Base-by-base conservation (phyloP, 169 alveolate species). In the Eimeria necatrix region DNA sequence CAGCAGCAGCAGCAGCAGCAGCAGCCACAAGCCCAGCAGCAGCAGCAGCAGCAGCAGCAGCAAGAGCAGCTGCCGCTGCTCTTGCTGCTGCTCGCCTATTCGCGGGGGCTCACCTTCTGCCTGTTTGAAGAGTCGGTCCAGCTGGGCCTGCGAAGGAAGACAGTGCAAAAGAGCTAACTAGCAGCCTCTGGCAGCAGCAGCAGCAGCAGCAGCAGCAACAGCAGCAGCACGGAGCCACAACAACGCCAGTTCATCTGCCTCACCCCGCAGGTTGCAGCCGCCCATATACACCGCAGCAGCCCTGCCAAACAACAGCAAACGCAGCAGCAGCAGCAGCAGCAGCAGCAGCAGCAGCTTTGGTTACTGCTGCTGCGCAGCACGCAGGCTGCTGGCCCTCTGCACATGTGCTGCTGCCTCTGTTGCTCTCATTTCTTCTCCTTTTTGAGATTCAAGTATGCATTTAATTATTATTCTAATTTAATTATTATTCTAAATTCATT, bases 1-100 rank as follows among this genome's bases (percentile, higher is more conserved):
- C 83, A 18, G 94, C 96, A n/a, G 81, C 96, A 83, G 96, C 59
- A 48, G 60, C 52, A 4, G 49, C 94, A 68, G 48, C 4, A n/a
- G n/a, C n/a, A n/a, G n/a, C n/a, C n/a, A n/a, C n/a, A n/a, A n/a
- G n/a, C n/a, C n/a, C 68, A 59, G 10, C 18, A 1, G 4, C 68
- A 14, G 68, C 68, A 59, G 68, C 68, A 59, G 68, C 68, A 59
- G 18, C 10, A 59, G 2, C 4, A n/a, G 2, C 18, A 59, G 10
- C 3, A 59, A 14, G 18, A n/a, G 68, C 18, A 14, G 68, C 68
- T 59, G 68, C 18, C 18, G 68, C 68, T 59, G 68, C 68, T 59
- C 2, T 59, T 4, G 68, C 68, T n/a, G 22, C 68, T 56, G 64
- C 8, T n/a, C n/a, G n/a, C n/a, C n/a, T n/a, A n/a, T n/a, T n/a